Conservation (phyloP, 2,329 filamentous ascomycete genomes). For the Hypoxylon sp. region DNA sequence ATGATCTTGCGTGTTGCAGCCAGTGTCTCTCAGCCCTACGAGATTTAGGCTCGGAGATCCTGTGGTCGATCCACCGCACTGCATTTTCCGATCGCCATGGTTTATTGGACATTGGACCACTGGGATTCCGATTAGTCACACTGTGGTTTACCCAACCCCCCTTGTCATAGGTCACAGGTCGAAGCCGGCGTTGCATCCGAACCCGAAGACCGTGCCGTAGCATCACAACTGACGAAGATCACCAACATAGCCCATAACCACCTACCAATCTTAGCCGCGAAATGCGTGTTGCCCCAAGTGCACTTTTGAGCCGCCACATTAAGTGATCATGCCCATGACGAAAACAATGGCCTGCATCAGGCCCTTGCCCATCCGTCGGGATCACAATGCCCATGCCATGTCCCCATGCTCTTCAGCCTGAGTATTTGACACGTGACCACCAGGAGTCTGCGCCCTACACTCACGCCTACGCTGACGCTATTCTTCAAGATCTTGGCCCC, state of each 20-base stretch:
- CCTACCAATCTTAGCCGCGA: slow-evolving; percentile 33
- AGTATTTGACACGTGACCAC: slow-evolving; percentile 36
- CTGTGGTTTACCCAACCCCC: slow-evolving; percentile 23
- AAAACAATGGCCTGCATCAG: slow-evolving; percentile 15
- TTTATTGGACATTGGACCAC: slow-evolving; percentile 27
- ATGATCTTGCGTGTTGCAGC: slow-evolving; percentile 38
- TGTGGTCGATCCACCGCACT: slow-evolving; percentile 42
- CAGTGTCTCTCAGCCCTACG: slow-evolving; percentile 44
- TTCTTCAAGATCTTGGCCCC: slow-evolving; percentile 26
- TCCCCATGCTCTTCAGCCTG: slow-evolving; percentile 27
- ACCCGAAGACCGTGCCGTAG: slow-evolving; percentile 30
- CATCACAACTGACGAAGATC: slow-evolving; percentile 28
- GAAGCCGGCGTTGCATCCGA: slow-evolving; percentile 30
- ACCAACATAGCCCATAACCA: slow-evolving; percentile 31
- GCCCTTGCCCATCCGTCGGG: slow-evolving; percentile 6
- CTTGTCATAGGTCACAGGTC: slow-evolving; percentile 36
- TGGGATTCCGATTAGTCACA: slow-evolving; percentile 37
- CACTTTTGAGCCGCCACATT: slow-evolving; percentile 14
- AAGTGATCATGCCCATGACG: slow-evolving; percentile 5
- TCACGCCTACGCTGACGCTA: slow-evolving; percentile 38
- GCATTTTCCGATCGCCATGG: slow-evolving; percentile 40
- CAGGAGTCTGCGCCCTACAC: slow-evolving; percentile 28
- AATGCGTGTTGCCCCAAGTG: slow-evolving; percentile 16
- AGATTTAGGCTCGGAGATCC: slow-evolving; percentile 46
- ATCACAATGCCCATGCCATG: not conserved